Evolutionary conservation across 1,139 yeast genomes (phyloP).

Genomic region (Candida labiduridarum): DNA sequence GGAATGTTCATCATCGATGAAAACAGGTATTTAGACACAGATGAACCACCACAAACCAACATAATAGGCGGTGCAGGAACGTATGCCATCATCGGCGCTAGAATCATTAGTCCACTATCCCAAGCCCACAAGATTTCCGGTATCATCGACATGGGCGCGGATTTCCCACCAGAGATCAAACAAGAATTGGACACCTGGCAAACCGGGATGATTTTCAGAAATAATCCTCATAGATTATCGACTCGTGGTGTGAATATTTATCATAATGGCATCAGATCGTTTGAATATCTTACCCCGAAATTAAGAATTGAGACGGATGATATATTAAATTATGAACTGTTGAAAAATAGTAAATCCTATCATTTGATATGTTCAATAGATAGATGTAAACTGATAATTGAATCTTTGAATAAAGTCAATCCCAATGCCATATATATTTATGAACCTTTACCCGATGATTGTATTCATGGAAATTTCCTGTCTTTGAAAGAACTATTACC

Average conservation of each 20-base stretch:
- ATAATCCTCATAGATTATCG: slow-evolving; percentile 56
- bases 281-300: slow-evolving; percentile 56
- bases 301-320: slow-evolving; percentile 65
- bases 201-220: slow-evolving; percentile 59
- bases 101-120: slow-evolving; percentile 48
- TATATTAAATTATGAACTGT: slow-evolving; percentile 38
- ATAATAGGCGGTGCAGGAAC: slow-evolving; percentile 92
- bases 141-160: slow-evolving; percentile 77
- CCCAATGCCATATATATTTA: slow-evolving; percentile 55
- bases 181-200: slow-evolving; percentile 59
- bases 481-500: slow-evolving; percentile 45
- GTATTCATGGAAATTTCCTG: slow-evolving; percentile 51
- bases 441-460: slow-evolving; percentile 87
- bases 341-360: slow-evolving; percentile 48
- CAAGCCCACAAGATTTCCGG: slow-evolving; percentile 53
- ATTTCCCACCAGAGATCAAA: slow-evolving; percentile 61
- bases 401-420: slow-evolving; percentile 27
- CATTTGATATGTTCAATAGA: slow-evolving; percentile 79
- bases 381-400: slow-evolving; percentile 53
- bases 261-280: slow-evolving; percentile 57
- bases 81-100: slow-evolving; percentile 77
- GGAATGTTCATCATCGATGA: slow-evolving; percentile 96
- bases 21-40: slow-evolving; percentile 56
- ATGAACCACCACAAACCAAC: slow-evolving; percentile 46
- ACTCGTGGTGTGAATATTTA: slow-evolving; percentile 84